Percentiles rank a stretch among this genome's conserved stretches.
These are phyloP conservation scores for Leccinum disarticulatum DNA, from an alignment of 768 basidiomycete genomes.

Conservation along the genomic window DNA sequence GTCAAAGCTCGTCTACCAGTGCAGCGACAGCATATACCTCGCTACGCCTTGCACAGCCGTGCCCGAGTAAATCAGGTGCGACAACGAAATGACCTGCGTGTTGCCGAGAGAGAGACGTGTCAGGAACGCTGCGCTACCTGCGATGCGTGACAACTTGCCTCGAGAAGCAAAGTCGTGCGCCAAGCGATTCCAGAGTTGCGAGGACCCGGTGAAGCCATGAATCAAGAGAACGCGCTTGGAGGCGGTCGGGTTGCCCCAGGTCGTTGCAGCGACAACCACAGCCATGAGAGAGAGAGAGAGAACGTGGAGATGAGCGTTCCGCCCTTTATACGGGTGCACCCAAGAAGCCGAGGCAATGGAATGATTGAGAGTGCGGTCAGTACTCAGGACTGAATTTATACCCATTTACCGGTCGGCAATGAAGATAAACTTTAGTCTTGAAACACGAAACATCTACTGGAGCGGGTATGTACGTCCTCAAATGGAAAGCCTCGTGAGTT, in stretches of 20 bases:
- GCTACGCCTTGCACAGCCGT: conserved; percentile 10
- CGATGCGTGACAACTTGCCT: conserved; percentile 13
- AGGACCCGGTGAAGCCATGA: conserved; percentile 19
- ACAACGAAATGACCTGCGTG: conserved; percentile 23
- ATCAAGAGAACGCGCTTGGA: conserved; percentile 21
- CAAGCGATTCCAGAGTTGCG: conserved; percentile 18
- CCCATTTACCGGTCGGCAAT: not conserved
- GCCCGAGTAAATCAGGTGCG: conserved; percentile 28
- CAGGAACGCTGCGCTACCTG: not conserved
- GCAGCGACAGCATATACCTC: conserved; percentile 18
- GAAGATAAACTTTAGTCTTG: not conserved
- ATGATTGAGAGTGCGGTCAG: not conserved
- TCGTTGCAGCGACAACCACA: not conserved
- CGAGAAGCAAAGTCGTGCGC: conserved; percentile 12
- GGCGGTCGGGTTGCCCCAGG: conserved; percentile 22
- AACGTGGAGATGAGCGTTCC: not conserved
- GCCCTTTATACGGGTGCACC: not conserved
- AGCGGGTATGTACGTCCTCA: not conserved
- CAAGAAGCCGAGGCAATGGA: not conserved
- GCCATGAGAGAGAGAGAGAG: not conserved
- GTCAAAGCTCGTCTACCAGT: conserved; percentile 12
- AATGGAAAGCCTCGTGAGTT: not conserved
- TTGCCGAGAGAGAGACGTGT: not conserved
- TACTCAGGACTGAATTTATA: not conserved
- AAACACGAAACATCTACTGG: not conserved